phyloP scores from a whole-genome alignment of 2,329 filamentous ascomycete genomes.

The Bretziella fagacearum region DNA sequence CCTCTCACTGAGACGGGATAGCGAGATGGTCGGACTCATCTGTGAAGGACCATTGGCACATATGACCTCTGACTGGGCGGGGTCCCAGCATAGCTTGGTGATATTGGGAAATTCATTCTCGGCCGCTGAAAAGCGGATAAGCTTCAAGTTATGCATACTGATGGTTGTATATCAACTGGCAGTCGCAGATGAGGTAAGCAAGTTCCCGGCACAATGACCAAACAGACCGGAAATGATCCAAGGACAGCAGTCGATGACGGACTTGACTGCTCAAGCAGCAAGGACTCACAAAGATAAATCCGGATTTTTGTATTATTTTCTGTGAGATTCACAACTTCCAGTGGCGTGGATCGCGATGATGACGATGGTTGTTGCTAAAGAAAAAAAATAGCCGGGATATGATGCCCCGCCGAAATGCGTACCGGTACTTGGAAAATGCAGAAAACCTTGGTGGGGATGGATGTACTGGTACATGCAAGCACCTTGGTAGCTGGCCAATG shows the following conservation, averaged over 20 bases:
- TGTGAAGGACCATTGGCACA: conserved; percentile 70
- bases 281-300: neutral
- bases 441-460: neutral
- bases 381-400: neutral
- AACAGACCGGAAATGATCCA: too few species aligned
- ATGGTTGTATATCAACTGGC: neutral
- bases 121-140: conserved; percentile 52
- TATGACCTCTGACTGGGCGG: conserved; percentile 57
- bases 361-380: neutral
- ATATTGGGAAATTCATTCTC: conserved; percentile 37
- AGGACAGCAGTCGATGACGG: too few species aligned
- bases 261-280: too few species aligned
- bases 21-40: conserved; percentile 52
- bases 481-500: conserved; percentile 8
- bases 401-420: conserved; percentile 3
- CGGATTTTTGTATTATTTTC: neutral
- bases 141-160: conserved; percentile 74
- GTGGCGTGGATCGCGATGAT: neutral
- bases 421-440: neutral
- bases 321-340: too few species aligned
- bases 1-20: conserved; percentile 38
- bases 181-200: too few species aligned
- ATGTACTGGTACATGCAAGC: conserved; percentile 8
- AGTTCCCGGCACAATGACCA: too few species aligned
- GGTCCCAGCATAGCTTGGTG: conserved; percentile 74